These are phyloP conservation scores for Metroxylon sagu DNA, from an alignment of 176 grass and related monocot species.

Conservation along the genomic window DNA sequence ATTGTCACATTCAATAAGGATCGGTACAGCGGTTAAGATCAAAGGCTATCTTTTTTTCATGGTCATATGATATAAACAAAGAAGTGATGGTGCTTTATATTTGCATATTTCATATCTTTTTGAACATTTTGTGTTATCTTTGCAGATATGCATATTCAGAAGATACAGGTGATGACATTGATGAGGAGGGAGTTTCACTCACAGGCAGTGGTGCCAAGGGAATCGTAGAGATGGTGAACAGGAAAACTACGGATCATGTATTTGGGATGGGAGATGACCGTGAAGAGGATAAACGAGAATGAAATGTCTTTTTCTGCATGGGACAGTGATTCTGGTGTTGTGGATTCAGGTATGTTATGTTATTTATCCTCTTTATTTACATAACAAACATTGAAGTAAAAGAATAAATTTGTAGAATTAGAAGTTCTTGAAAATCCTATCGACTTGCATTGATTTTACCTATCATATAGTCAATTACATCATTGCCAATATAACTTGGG, in stretches of 20 bases:
- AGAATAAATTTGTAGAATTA: too few species aligned
- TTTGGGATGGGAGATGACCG: constrained; percentile 39
- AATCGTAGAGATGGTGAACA: constrained; percentile 81
- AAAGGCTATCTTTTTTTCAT: constrained; percentile 12
- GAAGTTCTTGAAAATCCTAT: too few species aligned
- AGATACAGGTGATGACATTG: constrained; percentile 72
- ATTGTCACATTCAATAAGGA: too few species aligned
- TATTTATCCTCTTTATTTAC: too few species aligned
- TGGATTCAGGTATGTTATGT: constrained; percentile 2
- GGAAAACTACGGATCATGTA: constrained; percentile 37
- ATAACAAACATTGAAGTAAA: too few species aligned
- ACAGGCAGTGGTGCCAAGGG: constrained; percentile 61
- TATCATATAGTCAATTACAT: too few species aligned
- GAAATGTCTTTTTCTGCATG: constrained; percentile 18
- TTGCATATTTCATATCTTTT: neutral
- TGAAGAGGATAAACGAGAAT: constrained; percentile 88
- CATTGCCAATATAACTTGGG: too few species aligned
- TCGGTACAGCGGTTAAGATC: neutral
- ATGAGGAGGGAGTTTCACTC: constrained; percentile 85
- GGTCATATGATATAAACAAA: constrained; percentile 3
- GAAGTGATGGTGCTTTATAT: neutral
- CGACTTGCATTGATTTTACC: too few species aligned
- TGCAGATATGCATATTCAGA: constrained; percentile 90
- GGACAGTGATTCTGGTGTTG: constrained; percentile 24
- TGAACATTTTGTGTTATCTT: neutral